A percentile compares a stretch with the other conserved stretches of the same genome.
These are phyloP conservation scores for Fusarium sp. DNA, from an alignment of 2,329 filamentous ascomycete species.

Conservation along the genomic window DNA sequence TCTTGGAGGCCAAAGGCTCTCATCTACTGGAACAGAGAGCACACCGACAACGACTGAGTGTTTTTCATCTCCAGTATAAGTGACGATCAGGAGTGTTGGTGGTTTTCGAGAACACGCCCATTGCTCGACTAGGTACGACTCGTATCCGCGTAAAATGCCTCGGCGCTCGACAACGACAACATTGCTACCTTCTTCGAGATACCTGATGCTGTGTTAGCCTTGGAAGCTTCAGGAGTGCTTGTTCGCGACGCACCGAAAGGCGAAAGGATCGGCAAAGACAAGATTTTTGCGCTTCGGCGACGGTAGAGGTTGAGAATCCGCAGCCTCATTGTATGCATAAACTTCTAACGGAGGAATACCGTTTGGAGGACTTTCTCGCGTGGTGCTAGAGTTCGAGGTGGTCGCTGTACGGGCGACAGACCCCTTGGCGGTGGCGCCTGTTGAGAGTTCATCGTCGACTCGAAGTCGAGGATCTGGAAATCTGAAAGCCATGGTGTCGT, in stretches of 20 bases:
- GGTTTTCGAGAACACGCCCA: constrained; percentile 94
- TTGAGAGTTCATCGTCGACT: constrained; percentile 45
- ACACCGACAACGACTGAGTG: constrained; percentile 85
- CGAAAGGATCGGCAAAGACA: constrained; percentile 69
- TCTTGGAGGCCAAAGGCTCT: constrained; percentile 81
- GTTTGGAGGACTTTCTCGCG: constrained; percentile 41
- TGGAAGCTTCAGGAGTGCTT: not conserved
- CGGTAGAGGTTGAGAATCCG: constrained; percentile 22
- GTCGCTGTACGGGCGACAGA: constrained; percentile 37
- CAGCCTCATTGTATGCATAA: constrained; percentile 30
- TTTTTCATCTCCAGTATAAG: constrained; percentile 87
- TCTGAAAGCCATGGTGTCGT: constrained; percentile 56
- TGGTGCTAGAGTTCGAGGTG: constrained; percentile 20
- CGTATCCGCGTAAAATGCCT: constrained; percentile 81
- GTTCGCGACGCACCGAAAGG: constrained; percentile 60
- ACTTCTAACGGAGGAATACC: constrained; percentile 35
- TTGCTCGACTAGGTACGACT: constrained; percentile 95
- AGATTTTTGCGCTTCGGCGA: constrained; percentile 56
- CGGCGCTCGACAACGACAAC: constrained; percentile 81
- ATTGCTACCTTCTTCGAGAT: constrained; percentile 85
- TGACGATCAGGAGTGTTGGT: constrained; percentile 91
- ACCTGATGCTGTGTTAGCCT: constrained; percentile 58
- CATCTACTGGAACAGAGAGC: constrained; percentile 83
- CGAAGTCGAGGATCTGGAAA: constrained; percentile 48
- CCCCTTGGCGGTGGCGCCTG: constrained; percentile 31